phyloP scores from a whole-genome alignment of 805 yeast species.

The Candida pseudofarinosa region DNA sequence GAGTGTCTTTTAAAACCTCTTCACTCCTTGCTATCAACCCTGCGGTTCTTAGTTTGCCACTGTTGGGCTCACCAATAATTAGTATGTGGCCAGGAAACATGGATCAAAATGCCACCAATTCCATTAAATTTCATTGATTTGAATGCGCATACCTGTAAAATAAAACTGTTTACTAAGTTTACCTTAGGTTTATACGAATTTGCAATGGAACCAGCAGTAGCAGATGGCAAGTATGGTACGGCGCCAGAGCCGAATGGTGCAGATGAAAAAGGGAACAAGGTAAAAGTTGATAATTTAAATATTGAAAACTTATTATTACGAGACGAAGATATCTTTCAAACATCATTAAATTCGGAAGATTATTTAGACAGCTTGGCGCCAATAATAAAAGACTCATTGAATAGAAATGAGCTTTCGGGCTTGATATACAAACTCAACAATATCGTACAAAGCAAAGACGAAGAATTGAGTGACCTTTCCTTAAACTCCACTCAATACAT shows the following conservation, averaged over 20 bases:
- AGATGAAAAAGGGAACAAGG: slow-evolving; percentile 4
- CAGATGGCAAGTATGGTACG: slow-evolving; percentile 5
- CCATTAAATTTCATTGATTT: neutral
- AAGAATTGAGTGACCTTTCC: slow-evolving; percentile 59
- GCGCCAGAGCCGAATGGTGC: neutral
- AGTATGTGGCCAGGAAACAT: slow-evolving; percentile 39
- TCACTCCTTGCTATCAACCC: slow-evolving; percentile 24
- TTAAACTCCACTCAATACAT: slow-evolving; percentile 56
- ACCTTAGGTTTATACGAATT: neutral
- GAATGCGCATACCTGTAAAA: neutral
- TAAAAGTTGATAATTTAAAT: slow-evolving; percentile 21
- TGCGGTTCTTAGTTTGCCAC: slow-evolving; percentile 35
- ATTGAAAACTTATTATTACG: slow-evolving; percentile 36
- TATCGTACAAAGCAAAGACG: slow-evolving; percentile 57
- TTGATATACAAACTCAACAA: slow-evolving; percentile 53
- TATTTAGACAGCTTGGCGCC: slow-evolving; percentile 80
- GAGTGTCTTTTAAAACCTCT: slow-evolving; percentile 27
- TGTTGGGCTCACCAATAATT: slow-evolving; percentile 40
- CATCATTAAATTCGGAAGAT: slow-evolving; percentile 56
- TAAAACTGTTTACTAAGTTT: neutral
- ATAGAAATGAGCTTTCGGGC: slow-evolving; percentile 49
- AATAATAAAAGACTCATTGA: slow-evolving; percentile 60
- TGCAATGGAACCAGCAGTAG: slow-evolving; percentile 9
- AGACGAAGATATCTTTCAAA: slow-evolving; percentile 40
- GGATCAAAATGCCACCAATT: neutral